Base-by-base conservation (phyloP, 1,139 yeast species). In the Diutina rugosa region DNA sequence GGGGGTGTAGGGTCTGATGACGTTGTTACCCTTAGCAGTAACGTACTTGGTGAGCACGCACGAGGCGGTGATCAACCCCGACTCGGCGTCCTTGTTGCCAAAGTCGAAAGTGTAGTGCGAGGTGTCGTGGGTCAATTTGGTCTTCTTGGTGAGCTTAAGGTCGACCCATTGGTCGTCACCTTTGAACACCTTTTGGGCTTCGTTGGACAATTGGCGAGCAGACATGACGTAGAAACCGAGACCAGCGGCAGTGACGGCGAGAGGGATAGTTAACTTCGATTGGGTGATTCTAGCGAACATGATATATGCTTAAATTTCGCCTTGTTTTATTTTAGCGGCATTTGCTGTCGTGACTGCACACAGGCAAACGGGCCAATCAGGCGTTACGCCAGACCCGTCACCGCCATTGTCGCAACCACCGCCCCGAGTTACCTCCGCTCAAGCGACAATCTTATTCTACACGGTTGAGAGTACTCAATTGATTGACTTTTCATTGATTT, bases 1-100 rank as follows among this genome's bases (percentile, higher is more conserved):
- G 58, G 99, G 99, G 46, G 99, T 95, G 78, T 95, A 95, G 54
- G 99, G 99, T 76, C 99, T 87, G 62, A 95, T 79, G 58, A 93
- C 97, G 66, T 85, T 84, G 73, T 77, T 83, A 63, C 97, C 98
- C 75, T 90, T 90, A 59, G 83, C 80, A 57, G 93, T 86, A 58
- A 85, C 87, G 63, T 76, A 90, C 76, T 90, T 90, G 69, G 96
- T 81, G 70, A 93, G 69, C 56, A 95, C 70, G 63, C 86, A 82
- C 49, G 95, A 88, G 51, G 98, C 96, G 58, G 85, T 80, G 63
- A 81, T 76, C 64, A 93, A 79, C 35, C 99, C 99, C 53, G 90
- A 79, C 47, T 77, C 82, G 58, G 84, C 81, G 64, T 87, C 90
- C 55, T 79, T 71, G 57, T 78, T 70, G 49, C 90, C 89, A 63